Percentiles rank a stretch among this genome's conserved stretches.
Conservation (phyloP, 2,329 filamentous ascomycete genomes). For the Diplodia intermedia region DNA sequence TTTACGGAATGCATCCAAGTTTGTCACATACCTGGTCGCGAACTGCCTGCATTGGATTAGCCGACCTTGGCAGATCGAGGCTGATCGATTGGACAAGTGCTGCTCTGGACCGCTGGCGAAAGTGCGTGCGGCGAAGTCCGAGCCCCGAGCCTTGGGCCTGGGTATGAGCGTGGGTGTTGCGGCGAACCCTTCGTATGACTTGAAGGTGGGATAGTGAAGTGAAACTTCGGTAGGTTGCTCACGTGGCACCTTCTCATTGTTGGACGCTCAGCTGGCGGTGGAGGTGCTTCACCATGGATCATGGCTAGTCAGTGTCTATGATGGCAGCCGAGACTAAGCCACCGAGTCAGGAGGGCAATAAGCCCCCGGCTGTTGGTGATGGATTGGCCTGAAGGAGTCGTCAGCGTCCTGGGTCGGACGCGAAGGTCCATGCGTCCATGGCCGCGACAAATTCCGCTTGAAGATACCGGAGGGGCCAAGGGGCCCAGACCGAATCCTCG, state of each 20-base stretch:
- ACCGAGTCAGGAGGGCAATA: conserved; percentile 14
- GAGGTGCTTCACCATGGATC: conserved; percentile 2
- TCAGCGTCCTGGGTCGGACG: not conserved
- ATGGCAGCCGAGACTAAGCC: conserved; percentile 6
- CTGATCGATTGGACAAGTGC: conserved; percentile 13
- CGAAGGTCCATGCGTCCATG: not conserved
- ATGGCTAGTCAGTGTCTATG: not conserved
- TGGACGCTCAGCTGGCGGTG: not conserved
- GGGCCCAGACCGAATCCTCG: not conserved
- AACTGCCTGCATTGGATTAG: conserved; percentile 15
- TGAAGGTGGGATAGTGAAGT: conserved; percentile 11
- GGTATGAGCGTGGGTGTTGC: not conserved
- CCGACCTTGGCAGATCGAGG: conserved; percentile 25
- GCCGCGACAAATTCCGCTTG: not conserved
- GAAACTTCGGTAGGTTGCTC: not conserved
- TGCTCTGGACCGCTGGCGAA: conserved; percentile 7
- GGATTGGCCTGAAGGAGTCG: conserved; percentile 1
- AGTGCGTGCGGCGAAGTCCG: conserved; percentile 18
- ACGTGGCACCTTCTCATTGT: conserved; percentile 13
- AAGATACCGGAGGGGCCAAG: not conserved
- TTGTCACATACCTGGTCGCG: conserved; percentile 15
- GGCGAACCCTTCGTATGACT: not conserved
- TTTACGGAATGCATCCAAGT: not conserved
- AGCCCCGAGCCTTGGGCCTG: conserved; percentile 7
- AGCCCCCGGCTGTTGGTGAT: not conserved